phyloP scores from a whole-genome alignment of 768 basidiomycete genomes.

The Kwoniella heveanensis region DNA sequence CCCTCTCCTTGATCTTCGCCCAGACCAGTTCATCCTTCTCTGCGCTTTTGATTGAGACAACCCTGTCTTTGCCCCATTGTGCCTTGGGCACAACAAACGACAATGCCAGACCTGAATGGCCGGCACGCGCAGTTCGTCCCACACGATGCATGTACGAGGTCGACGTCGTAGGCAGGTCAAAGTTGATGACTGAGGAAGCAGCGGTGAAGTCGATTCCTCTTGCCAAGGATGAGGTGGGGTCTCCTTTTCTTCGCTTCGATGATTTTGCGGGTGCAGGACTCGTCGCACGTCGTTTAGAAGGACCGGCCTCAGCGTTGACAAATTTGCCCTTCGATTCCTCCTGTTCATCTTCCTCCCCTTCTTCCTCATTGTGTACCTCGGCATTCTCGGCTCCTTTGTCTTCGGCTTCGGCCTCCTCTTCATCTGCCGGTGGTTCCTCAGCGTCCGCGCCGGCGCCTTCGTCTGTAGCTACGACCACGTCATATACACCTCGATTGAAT shows the following conservation, averaged over 20 bases:
- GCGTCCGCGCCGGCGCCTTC: conserved; percentile 69
- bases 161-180: conserved; percentile 87
- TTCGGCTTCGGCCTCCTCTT: conserved; percentile 56
- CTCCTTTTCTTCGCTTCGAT: conserved; percentile 51
- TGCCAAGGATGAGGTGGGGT: conserved; percentile 88
- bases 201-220: conserved; percentile 96
- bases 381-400: conserved; percentile 20
- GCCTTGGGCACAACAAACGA: conserved; percentile 73
- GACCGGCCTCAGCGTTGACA: conserved; percentile 38
- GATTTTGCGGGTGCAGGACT: conserved; percentile 37
- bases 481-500: conserved; percentile 97
- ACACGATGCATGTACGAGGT: conserved; percentile 92
- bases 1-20: conserved; percentile 68
- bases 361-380: conserved; percentile 37
- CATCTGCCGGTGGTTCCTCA: conserved; percentile 62
- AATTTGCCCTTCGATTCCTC: conserved; percentile 3
- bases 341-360: conserved; percentile 53
- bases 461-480: conserved; percentile 97
- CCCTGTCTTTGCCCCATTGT: conserved; percentile 57
- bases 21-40: conserved; percentile 76
- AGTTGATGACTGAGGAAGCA: conserved; percentile 96
- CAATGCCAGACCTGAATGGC: conserved; percentile 85
- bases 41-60: conserved; percentile 71
- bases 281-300: conserved; percentile 61
- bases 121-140: conserved; percentile 94